A percentile compares a stretch with the other conserved stretches of the same genome.
These are phyloP conservation scores for Dioszegia hungarica DNA, from an alignment of 768 basidiomycete species.

Conservation along the genomic window DNA sequence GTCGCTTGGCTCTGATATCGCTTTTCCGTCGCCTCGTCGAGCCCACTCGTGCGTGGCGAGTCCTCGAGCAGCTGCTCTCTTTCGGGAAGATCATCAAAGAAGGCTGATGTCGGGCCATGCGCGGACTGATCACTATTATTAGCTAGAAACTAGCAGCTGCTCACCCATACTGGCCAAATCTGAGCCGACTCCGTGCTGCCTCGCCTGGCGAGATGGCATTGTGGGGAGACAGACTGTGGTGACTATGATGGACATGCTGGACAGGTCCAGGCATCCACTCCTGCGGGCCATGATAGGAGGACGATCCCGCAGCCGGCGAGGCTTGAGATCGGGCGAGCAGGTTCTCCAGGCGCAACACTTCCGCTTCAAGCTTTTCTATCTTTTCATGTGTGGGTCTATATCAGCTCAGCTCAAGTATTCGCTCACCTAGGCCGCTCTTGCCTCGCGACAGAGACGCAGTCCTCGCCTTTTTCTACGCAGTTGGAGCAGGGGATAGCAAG, in stretches of 20 bases:
- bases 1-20: constrained; percentile 7
- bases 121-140: constrained; percentile 4
- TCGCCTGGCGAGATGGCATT: background rate
- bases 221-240: no score
- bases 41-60: background rate
- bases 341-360: background rate
- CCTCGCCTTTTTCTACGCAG: constrained; percentile 4
- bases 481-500: constrained; percentile 8
- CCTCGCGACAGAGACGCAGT: constrained; percentile 3
- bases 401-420: background rate
- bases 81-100: constrained; percentile 10
- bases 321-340: background rate
- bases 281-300: background rate
- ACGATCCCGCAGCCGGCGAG: background rate
- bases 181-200: background rate
- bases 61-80: constrained; percentile 3
- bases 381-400: constrained; percentile 9
- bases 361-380: constrained; percentile 11
- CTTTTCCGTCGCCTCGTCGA: constrained; percentile 1
- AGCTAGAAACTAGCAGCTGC: background rate
- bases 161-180: background rate
- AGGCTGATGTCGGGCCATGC: constrained; percentile 14
- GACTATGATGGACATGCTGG: no score
- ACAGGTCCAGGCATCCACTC: background rate
- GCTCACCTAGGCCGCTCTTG: background rate